Base-by-base conservation (phyloP, 2,329 filamentous ascomycete genomes). In the Colletotrichum sp. region DNA sequence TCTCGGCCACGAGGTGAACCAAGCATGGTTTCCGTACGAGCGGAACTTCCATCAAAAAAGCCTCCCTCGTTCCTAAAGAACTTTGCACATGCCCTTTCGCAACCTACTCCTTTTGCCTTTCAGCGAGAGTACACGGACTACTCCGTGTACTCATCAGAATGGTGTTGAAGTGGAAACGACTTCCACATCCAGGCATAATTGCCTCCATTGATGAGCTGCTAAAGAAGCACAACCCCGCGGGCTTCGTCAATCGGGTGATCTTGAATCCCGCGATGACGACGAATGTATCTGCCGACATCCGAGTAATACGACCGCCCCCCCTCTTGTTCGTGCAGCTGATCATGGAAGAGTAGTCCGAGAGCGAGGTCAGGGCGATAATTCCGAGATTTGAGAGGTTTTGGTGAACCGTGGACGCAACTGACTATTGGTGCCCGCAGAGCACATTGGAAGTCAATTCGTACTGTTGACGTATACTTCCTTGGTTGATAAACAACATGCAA, bases 151-250 rank as follows among this genome's bases (percentile, higher is more conserved):
- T n/a, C 0, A n/a, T 49, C 18, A 0, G 44, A 13, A 52, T 21
- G n/a, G 10, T 13, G 44, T 21, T 3, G 44, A 13, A 13, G 44
- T 13, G 44, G 10, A 21, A 52, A 24, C 0, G n/a, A 52, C 44
- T 52, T 52, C 10, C 6, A 52, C 3, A 21, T 21, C n/a, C n/a
- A 49, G 44, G 0, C n/a, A 52, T 13, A 5, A 8, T 21, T 21
- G 6, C n/a, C n/a, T 0, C 18, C 0, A n/a, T 0, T 6, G 18
- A 0, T 49, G 9, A 49, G 39, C 18, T 52, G 44, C 0, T 52
- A 8, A 52, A 21, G n/a, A 52, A 52, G 44, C 10, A 52, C 44
- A 24, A 13, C 10, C n/a, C 4, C 10, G 0, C 44, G 10, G 10
- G 0, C n/a, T 52, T 52, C n/a, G 44, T 52, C 44, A 13, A 21